A percentile compares a stretch with the other conserved stretches of the same genome.
Evolutionary conservation across 805 yeast genomes (phyloP).

Genomic region (Cyberlindnera sargentensis): DNA sequence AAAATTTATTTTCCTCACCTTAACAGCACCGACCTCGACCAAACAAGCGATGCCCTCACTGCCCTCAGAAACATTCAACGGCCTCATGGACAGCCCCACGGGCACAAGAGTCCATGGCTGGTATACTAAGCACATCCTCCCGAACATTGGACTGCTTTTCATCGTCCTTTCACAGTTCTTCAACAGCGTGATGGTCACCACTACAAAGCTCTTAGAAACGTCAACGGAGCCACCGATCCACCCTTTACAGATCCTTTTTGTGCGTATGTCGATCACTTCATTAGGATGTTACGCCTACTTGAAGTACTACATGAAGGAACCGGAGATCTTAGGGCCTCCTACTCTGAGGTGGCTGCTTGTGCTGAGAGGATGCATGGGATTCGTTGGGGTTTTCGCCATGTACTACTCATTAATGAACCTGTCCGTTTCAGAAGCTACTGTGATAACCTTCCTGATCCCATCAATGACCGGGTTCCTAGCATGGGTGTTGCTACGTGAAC

Average conservation of each 20-base stretch:
- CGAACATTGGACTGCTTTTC: constrained; percentile 45
- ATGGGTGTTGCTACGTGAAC: constrained; percentile 56
- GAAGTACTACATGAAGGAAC: constrained; percentile 42
- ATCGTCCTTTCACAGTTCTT: constrained; percentile 60
- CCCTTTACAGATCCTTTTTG: constrained; percentile 72
- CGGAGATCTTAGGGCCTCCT: constrained; percentile 66
- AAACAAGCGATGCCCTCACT: no score
- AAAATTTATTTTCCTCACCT: no score
- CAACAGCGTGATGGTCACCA: constrained; percentile 69
- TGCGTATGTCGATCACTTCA: constrained; percentile 71
- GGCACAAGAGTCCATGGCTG: background rate
- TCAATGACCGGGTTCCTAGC: constrained; percentile 71
- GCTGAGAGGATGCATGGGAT: constrained; percentile 66
- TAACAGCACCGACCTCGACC: no score
- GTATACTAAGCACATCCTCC: constrained; percentile 3
- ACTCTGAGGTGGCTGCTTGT: constrained; percentile 46
- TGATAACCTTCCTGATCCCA: constrained; percentile 74
- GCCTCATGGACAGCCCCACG: no score
- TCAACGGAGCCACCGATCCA: constrained; percentile 58
- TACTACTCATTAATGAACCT: constrained; percentile 70
- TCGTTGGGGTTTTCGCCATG: constrained; percentile 72
- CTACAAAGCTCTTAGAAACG: constrained; percentile 68
- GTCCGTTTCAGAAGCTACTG: constrained; percentile 74
- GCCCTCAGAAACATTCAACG: no score
- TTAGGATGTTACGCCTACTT: constrained; percentile 50